These are phyloP conservation scores for Coemansia sp. DNA, from an alignment of 192 early-diverging fungal species.

Conservation along the genomic window DNA sequence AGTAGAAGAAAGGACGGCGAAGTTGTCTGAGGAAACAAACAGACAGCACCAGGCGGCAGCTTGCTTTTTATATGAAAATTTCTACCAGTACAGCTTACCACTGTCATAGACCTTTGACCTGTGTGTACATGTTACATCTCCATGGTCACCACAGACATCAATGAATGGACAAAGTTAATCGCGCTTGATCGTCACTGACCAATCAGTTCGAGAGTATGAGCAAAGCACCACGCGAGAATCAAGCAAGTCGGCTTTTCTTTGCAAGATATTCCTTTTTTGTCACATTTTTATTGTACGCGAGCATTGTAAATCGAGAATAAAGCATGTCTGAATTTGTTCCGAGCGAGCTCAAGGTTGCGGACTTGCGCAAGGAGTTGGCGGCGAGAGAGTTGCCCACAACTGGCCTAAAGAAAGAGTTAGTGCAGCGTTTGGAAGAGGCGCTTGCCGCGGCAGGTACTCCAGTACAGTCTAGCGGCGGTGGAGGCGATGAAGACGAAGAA, in stretches of 20 bases:
- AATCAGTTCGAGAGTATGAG: neutral
- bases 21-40: neutral
- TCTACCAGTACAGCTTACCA: no score
- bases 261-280: neutral
- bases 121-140: neutral
- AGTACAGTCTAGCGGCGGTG: neutral
- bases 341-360: constrained; percentile 65
- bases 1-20: neutral
- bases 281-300: neutral
- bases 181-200: neutral
- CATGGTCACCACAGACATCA: neutral
- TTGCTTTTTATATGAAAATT: neutral
- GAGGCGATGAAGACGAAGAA: neutral
- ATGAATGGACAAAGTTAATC: neutral
- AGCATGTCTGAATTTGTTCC: constrained; percentile 36
- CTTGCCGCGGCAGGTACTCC: constrained; percentile 16
- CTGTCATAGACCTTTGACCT: neutral
- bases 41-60: neutral
- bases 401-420: constrained; percentile 69
- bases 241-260: neutral
- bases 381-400: constrained; percentile 61
- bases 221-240: neutral
- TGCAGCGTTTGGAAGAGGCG: constrained; percentile 66
- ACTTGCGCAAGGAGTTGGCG: constrained; percentile 64
- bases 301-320: neutral